These are phyloP conservation scores for Ceratocystis eucalypticola DNA, from an alignment of 2,329 filamentous ascomycete species.

Conservation along the genomic window DNA sequence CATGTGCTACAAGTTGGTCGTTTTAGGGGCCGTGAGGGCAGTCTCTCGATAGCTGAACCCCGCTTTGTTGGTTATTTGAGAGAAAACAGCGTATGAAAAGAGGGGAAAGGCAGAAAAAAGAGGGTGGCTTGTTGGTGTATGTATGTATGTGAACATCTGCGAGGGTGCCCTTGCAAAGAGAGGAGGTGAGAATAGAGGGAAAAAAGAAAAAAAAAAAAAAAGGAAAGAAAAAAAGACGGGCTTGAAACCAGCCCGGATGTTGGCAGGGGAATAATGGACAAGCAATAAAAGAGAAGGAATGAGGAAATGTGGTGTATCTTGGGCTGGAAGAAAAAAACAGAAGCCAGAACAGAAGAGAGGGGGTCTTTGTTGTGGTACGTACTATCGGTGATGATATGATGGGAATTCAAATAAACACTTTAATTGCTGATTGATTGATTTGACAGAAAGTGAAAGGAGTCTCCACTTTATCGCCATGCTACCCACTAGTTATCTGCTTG, in stretches of 20 bases:
- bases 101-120: not conserved
- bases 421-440: not conserved
- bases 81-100: not conserved
- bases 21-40: not conserved
- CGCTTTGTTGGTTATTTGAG: not conserved
- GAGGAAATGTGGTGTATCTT: not conserved
- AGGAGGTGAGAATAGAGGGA: not conserved
- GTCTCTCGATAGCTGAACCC: not conserved
- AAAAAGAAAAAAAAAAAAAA: not conserved
- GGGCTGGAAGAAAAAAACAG: not conserved
- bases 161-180: not conserved
- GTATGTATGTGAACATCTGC: not conserved
- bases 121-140: not conserved
- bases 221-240: too few species aligned
- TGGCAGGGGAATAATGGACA: too few species aligned
- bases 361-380: not conserved
- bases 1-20: too few species aligned
- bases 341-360: not conserved
- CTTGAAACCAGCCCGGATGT: too few species aligned
- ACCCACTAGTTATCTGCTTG: constrained; percentile 9
- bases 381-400: not conserved
- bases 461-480: not conserved
- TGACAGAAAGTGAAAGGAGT: not conserved
- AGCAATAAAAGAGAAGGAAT: not conserved
- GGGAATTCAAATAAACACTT: not conserved